Evolutionary conservation across 2,329 filamentous ascomycete genomes (phyloP).

Genomic region (Xylariales sp.): DNA sequence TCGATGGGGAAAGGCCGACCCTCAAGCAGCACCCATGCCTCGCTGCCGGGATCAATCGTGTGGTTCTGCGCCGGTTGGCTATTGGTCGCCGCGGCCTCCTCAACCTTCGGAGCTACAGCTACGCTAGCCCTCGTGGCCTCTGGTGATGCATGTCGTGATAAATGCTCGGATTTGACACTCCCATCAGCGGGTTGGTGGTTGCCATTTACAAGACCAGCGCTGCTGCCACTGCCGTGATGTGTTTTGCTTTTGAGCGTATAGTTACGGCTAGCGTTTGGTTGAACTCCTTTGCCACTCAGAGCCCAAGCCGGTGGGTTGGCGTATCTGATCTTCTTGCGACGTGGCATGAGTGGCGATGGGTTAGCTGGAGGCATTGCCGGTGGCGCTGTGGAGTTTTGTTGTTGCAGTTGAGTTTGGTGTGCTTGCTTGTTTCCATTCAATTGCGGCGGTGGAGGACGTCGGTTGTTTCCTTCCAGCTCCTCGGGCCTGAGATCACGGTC

Average conservation of each 20-base stretch:
- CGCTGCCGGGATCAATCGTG: neutral
- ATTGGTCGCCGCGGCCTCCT: slow-evolving; percentile 11
- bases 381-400: too few species aligned
- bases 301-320: slow-evolving; percentile 46
- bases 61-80: too few species aligned
- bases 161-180: slow-evolving; percentile 22
- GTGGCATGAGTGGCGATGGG: slow-evolving; percentile 29
- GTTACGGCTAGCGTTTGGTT: slow-evolving; percentile 36
- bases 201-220: slow-evolving; percentile 17
- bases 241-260: slow-evolving; percentile 38
- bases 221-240: slow-evolving; percentile 27
- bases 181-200: slow-evolving; percentile 3
- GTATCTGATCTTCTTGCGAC: slow-evolving; percentile 32
- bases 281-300: slow-evolving; percentile 29
- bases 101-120: slow-evolving; percentile 12
- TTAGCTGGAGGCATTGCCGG: too few species aligned
- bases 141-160: slow-evolving; percentile 43
- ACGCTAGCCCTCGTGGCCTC: slow-evolving; percentile 34
- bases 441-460: slow-evolving; percentile 43
- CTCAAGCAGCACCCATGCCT: slow-evolving; percentile 13
- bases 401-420: slow-evolving; percentile 9
- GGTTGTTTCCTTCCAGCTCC: slow-evolving; percentile 44
- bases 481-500: slow-evolving; percentile 43
- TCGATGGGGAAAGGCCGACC: slow-evolving; percentile 49
- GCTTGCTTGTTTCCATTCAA: slow-evolving; percentile 42